phyloP scores from a whole-genome alignment of 2,329 filamentous ascomycete species.

The Zarea fungicola region DNA sequence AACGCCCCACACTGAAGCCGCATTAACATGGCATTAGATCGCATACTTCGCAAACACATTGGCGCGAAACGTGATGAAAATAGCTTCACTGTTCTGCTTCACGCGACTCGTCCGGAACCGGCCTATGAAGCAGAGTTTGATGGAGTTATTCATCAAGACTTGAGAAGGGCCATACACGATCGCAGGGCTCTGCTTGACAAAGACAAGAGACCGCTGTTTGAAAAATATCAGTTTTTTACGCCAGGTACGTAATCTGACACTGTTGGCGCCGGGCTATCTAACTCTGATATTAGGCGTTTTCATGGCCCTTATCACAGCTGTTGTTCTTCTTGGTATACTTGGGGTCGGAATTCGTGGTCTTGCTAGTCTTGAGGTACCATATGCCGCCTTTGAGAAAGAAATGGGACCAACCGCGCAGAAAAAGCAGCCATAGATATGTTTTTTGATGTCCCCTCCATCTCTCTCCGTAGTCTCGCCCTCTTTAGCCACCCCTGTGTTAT shows the following conservation, averaged over 20 bases:
- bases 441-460: no score
- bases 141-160: slow-evolving; percentile 61
- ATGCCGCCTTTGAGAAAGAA: slow-evolving; percentile 94
- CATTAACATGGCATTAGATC: slow-evolving; percentile 33
- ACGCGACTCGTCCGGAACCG: slow-evolving; percentile 53
- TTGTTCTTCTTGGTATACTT: slow-evolving; percentile 72
- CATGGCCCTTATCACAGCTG: slow-evolving; percentile 68
- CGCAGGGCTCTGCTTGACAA: slow-evolving; percentile 13
- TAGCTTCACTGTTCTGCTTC: slow-evolving; percentile 71
- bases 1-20: not conserved
- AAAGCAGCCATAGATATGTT: slow-evolving; percentile 56
- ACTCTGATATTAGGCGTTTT: slow-evolving; percentile 64
- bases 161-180: slow-evolving; percentile 52
- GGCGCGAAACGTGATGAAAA: slow-evolving; percentile 31
- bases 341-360: slow-evolving; percentile 74
- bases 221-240: slow-evolving; percentile 91
- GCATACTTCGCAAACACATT: slow-evolving; percentile 47
- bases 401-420: slow-evolving; percentile 86
- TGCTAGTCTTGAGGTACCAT: slow-evolving; percentile 78
- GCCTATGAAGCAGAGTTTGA: slow-evolving; percentile 63
- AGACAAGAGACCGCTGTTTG: slow-evolving; percentile 61
- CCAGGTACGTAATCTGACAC: slow-evolving; percentile 55
- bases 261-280: slow-evolving; percentile 4
- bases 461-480: no score
- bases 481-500: no score